These are phyloP conservation scores for Stephania japonica DNA, from an alignment of 164 flowering plant species.

Conservation along the genomic window DNA sequence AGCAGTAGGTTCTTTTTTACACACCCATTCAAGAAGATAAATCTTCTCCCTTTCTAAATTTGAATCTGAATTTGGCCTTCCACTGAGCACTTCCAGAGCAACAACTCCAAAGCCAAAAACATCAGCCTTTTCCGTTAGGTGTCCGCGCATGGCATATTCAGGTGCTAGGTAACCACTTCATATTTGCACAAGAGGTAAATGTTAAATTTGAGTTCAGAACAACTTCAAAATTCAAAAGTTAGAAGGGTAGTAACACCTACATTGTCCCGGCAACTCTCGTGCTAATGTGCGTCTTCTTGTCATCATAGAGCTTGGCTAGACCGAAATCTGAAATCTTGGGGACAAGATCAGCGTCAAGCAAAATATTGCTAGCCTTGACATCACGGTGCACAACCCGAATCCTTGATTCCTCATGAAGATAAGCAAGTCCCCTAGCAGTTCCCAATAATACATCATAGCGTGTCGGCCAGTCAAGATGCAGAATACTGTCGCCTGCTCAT, in stretches of 20 bases:
- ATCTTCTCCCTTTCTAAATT: conserved; percentile 16
- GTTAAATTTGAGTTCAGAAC: neutral
- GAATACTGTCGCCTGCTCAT: conserved; percentile 15
- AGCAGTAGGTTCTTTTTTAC: neutral
- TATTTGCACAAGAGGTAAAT: neutral
- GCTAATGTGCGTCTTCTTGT: conserved; percentile 33
- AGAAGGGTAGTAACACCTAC: conserved; percentile 17
- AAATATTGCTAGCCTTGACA: conserved; percentile 37
- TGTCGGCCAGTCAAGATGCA: conserved; percentile 25
- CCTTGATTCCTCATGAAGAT: conserved; percentile 35
- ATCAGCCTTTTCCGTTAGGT: conserved; percentile 30
- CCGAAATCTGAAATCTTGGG: conserved; percentile 45
- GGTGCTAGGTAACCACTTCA: conserved; percentile 31
- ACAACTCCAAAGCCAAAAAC: conserved; percentile 32
- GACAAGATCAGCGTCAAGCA: conserved; percentile 28
- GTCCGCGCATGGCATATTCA: conserved; percentile 35
- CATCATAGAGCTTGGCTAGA: conserved; percentile 39
- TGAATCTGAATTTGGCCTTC: conserved; percentile 24
- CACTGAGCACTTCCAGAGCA: conserved; percentile 24
- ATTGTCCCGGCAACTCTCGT: conserved; percentile 41
- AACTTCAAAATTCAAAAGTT: neutral
- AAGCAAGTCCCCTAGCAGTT: conserved; percentile 35
- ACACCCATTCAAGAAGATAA: conserved; percentile 33
- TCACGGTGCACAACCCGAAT: conserved; percentile 33
- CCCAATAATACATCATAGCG: conserved; percentile 33